Evolutionary conservation across 495 filamentous ascomycete species (phyloP).

Genomic region (Penicillium parvum): DNA sequence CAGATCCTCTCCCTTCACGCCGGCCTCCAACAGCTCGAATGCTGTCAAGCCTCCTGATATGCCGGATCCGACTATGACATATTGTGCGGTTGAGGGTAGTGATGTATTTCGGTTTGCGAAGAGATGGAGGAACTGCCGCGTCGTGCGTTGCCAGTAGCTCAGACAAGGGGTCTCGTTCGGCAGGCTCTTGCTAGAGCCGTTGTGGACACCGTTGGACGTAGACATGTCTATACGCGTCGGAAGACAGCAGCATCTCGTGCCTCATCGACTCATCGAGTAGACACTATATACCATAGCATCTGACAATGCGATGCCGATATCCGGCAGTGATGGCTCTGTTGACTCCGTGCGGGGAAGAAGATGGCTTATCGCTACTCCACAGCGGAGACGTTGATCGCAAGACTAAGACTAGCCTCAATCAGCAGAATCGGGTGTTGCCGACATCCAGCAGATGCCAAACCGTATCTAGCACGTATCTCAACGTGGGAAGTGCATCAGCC

Average conservation of each 20-base stretch:
- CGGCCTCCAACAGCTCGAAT: slow-evolving; percentile 23
- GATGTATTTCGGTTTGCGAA: slow-evolving; percentile 11
- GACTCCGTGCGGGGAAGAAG: slow-evolving; percentile 1
- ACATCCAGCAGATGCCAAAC: too few relatives aligned
- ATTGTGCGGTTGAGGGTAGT: slow-evolving; percentile 15
- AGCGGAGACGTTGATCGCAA: too few relatives aligned
- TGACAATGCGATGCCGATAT: too few relatives aligned
- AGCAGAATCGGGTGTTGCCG: background rate
- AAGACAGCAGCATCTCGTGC: too few relatives aligned
- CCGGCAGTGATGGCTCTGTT: background rate
- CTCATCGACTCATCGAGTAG: too few relatives aligned
- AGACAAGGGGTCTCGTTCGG: slow-evolving; percentile 22
- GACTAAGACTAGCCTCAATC: too few relatives aligned
- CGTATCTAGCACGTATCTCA: too few relatives aligned
- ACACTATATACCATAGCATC: too few relatives aligned
- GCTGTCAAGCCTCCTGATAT: slow-evolving; percentile 26
- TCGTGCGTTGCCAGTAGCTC: slow-evolving; percentile 35
- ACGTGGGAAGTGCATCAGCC: too few relatives aligned
- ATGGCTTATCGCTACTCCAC: background rate
- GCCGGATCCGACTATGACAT: slow-evolving; percentile 28
- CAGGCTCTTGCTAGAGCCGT: slow-evolving; percentile 20
- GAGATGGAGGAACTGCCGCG: slow-evolving; percentile 23
- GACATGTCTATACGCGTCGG: too few relatives aligned
- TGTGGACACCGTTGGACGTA: too few relatives aligned
- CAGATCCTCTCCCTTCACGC: slow-evolving; percentile 20